phyloP scores from a whole-genome alignment of 164 flowering plant genomes.

The Chimonanthus salicifolius region DNA sequence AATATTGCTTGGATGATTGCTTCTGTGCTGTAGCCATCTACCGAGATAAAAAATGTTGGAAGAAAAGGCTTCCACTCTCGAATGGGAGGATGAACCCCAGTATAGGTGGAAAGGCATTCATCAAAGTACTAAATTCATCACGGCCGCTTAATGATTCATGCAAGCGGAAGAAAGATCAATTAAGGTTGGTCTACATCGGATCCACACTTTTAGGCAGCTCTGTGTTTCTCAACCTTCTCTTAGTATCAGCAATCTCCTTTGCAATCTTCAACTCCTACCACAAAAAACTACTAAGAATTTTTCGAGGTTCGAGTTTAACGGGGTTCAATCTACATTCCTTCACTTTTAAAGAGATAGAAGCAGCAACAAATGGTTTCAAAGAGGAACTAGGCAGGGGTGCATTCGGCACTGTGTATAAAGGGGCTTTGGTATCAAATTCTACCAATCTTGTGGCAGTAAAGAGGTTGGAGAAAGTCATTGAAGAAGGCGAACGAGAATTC shows the following conservation, averaged over 20 bases:
- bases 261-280: neutral
- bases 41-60: constrained; percentile 26
- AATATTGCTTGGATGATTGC: constrained; percentile 41
- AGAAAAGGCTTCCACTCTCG: constrained; percentile 32
- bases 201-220: constrained; percentile 2
- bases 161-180: constrained; percentile 1
- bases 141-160: neutral
- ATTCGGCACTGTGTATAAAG: constrained; percentile 18
- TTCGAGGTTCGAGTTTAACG: neutral
- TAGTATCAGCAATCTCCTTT: neutral
- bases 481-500: constrained; percentile 12
- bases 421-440: neutral
- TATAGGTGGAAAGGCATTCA: constrained; percentile 18
- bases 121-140: constrained; percentile 24
- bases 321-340: neutral
- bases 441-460: constrained; percentile 9
- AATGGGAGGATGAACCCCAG: constrained; percentile 21
- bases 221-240: neutral
- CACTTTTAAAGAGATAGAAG: constrained; percentile 9
- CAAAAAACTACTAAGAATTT: neutral
- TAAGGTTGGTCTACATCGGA: neutral
- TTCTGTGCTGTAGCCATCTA: constrained; percentile 31
- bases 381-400: constrained; percentile 18
- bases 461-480: constrained; percentile 9
- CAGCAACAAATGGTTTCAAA: constrained; percentile 16